These are phyloP conservation scores for Cyclocybe aegerita DNA, from an alignment of 768 basidiomycete species.

Conservation along the genomic window DNA sequence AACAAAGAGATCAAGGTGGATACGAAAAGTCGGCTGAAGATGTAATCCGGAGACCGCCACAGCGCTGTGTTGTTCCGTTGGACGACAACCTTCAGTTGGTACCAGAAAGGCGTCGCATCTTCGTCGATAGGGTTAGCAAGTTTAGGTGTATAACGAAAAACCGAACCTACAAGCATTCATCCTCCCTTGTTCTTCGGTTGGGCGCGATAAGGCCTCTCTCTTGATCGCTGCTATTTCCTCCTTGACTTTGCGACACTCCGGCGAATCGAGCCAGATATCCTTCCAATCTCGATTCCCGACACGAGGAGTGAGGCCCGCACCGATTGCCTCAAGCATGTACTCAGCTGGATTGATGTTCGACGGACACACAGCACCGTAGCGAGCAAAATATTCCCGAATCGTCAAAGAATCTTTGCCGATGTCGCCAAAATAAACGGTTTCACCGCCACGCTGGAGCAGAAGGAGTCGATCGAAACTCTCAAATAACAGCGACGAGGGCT, in stretches of 20 bases:
- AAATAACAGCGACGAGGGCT: conserved; percentile 84
- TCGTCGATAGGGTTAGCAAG: background rate
- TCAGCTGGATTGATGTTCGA: conserved; percentile 76
- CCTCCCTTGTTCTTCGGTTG: conserved; percentile 36
- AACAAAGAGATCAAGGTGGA: conserved; percentile 70
- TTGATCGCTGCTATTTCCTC: conserved; percentile 50
- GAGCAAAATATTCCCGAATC: conserved; percentile 75
- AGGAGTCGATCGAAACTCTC: conserved; percentile 80
- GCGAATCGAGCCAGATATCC: conserved; percentile 77
- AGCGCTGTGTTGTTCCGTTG: conserved; percentile 66
- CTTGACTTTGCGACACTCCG: conserved; percentile 46
- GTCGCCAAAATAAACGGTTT: conserved; percentile 93
- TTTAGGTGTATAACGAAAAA: background rate
- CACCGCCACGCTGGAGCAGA: conserved; percentile 73
- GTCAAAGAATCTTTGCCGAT: conserved; percentile 73
- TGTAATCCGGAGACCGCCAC: conserved; percentile 85
- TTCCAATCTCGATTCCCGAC: conserved; percentile 85
- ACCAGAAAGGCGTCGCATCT: conserved; percentile 77
- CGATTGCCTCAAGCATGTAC: conserved; percentile 85
- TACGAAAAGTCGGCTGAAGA: conserved; percentile 80
- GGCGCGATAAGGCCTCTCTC: conserved; percentile 40
- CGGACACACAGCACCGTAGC: conserved; percentile 73
- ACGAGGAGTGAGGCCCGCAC: conserved; percentile 72
- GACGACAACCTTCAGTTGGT: conserved; percentile 71
- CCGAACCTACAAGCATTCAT: conserved; percentile 46